Evolutionary conservation across 768 basidiomycete genomes (phyloP), one percentile per base, ranked within the genome.

Genomic region (Phlebiopsis flavidoalba): DNA sequence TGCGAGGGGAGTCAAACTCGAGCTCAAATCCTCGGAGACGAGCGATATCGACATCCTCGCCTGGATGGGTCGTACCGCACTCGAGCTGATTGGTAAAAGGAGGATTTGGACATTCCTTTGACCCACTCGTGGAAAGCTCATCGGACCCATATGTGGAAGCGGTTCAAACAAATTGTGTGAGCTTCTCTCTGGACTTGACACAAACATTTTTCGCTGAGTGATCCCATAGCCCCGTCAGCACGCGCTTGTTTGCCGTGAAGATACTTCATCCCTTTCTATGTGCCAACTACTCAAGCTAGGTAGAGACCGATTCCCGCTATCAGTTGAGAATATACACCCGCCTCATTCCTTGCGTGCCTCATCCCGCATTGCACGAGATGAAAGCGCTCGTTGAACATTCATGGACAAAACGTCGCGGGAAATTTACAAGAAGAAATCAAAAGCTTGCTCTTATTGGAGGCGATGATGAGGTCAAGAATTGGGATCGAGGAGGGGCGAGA

Each of bases 81-180:
- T 72, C 12, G 71, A 72, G 61, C 63, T 82, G 45, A 75, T 83
- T 46, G 80, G 79, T 2, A 79, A 78, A 78, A 69, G 76, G 76
- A 15, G 80, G 81, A 3, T 70, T 83, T 36, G 77, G 77, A 0
- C 71, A 70, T 46, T 74, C 75, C 0, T 76, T 77, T 50, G 74
- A 76, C 35, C 58, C 67, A 2, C 70, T 82, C 2, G 37, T 58
- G 17, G 56, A 36, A 26, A 48, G 46, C 24, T 74, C 57, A 14
- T 50, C 47, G 19, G 64, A 71, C 59, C 56, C 57, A 24, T 73
- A 68, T 48, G 69, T 59, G 17, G 65, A 65, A 15, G 69, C 69
- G 10, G 59, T 73, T 8, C 47, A 71, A 71, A 61, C 60, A 61
- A 73, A 65, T 74, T 67, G 45, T 80, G 67, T 70, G 17, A 37